These are phyloP conservation scores for Phytophthora quininea DNA, from an alignment of 352 stramenopile species.

Conservation along the genomic window DNA sequence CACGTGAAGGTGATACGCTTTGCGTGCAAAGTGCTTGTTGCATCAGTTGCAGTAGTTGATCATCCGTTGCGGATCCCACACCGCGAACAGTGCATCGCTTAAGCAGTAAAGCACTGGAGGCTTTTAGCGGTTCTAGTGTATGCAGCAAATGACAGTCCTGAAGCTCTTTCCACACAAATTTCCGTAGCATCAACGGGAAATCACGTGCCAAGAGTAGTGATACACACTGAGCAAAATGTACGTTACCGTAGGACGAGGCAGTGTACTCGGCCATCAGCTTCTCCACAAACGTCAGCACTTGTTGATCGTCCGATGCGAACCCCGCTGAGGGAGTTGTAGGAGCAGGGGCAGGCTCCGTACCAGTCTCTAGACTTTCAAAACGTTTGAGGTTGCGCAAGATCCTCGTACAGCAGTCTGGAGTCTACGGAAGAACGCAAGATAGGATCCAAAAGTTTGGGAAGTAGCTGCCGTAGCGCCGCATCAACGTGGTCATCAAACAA, in stretches of 20 bases:
- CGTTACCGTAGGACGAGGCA: conserved; percentile 68
- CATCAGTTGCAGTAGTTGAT: conserved; percentile 56
- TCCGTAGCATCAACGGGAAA: conserved; percentile 60
- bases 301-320: conserved; percentile 56
- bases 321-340: conserved; percentile 11
- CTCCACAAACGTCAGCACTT: conserved; percentile 73
- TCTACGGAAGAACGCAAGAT: conserved; percentile 32
- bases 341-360: conserved; percentile 4
- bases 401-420: conserved; percentile 44
- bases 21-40: conserved; percentile 43
- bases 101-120: conserved; percentile 30
- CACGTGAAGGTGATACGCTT: conserved; percentile 40
- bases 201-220: conserved; percentile 65
- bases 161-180: conserved; percentile 79
- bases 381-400: conserved; percentile 58
- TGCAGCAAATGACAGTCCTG: conserved; percentile 57
- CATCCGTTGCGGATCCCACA: conserved; percentile 32
- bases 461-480: conserved; percentile 48
- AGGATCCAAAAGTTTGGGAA: conserved; percentile 50
- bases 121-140: conserved; percentile 50
- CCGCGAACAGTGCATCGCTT: conserved; percentile 38
- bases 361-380: conserved; percentile 51
- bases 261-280: conserved; percentile 73
- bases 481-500: conserved; percentile 76
- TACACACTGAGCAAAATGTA: conserved; percentile 66